Conservation (phyloP, 2,329 filamentous ascomycete genomes). For the Beauveria sp. region DNA sequence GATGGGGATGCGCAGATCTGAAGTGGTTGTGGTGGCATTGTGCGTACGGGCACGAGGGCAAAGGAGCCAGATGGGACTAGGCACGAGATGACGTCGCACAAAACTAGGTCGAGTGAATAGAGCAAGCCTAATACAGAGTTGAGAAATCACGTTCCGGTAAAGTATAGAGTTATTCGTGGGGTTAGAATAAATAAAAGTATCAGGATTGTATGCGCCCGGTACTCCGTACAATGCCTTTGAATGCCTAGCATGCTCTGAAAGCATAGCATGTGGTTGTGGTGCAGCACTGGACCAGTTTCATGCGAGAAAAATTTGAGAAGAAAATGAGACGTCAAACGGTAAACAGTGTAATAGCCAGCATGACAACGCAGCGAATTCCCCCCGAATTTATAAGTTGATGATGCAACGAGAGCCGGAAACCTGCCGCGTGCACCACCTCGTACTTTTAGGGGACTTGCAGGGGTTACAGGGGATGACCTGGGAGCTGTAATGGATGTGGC, state of each 20-base stretch:
- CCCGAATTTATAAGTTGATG: neutral
- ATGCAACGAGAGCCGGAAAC: neutral
- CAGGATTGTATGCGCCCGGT: no score
- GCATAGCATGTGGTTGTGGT: no score
- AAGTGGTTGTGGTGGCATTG: neutral
- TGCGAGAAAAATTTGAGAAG: no score
- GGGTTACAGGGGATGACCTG: neutral
- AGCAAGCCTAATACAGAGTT: neutral
- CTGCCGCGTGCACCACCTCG: neutral
- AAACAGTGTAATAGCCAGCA: no score
- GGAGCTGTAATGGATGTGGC: neutral
- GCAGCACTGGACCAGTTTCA: no score
- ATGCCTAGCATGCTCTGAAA: no score
- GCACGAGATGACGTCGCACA: constrained; percentile 1
- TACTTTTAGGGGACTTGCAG: neutral
- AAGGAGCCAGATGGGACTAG: neutral
- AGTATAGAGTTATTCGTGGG: no score
- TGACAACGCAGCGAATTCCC: no score
- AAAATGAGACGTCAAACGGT: no score
- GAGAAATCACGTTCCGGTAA: neutral
- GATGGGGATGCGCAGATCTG: neutral
- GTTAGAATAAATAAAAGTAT: no score
- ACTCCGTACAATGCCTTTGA: no score
- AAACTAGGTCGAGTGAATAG: neutral
- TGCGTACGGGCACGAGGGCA: neutral